These are phyloP conservation scores for Epichloe aotearoae DNA, from an alignment of 2,329 filamentous ascomycete species.

Conservation along the genomic window DNA sequence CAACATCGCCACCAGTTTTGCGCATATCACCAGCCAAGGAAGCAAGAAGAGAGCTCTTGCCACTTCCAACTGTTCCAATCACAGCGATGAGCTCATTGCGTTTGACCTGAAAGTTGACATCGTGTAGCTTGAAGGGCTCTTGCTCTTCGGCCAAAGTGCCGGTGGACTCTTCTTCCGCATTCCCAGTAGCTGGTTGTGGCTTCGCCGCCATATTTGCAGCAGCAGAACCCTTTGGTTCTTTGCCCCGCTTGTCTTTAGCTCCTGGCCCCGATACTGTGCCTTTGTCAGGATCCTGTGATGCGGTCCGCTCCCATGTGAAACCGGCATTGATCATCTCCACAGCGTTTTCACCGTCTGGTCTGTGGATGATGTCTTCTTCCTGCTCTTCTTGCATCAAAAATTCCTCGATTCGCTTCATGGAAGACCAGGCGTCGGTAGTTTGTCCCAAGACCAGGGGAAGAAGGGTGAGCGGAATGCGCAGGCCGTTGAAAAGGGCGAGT, in stretches of 20 bases:
- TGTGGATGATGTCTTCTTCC: slow-evolving; percentile 49
- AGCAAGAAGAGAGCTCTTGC: slow-evolving; percentile 80
- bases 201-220: slow-evolving; percentile 20
- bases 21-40: slow-evolving; percentile 92
- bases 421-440: slow-evolving; percentile 78
- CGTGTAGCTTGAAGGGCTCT: slow-evolving; percentile 60
- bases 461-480: slow-evolving; percentile 81
- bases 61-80: slow-evolving; percentile 81
- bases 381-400: slow-evolving; percentile 80
- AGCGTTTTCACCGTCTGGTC: slow-evolving; percentile 49
- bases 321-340: slow-evolving; percentile 58
- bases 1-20: slow-evolving; percentile 59
- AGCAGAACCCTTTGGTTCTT: slow-evolving; percentile 23
- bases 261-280: slow-evolving; percentile 19
- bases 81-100: slow-evolving; percentile 68
- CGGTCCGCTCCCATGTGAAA: slow-evolving; percentile 77
- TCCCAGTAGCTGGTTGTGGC: slow-evolving; percentile 14
- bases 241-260: slow-evolving; percentile 27
- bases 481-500: slow-evolving; percentile 80
- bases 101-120: slow-evolving; percentile 53
- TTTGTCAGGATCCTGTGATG: slow-evolving; percentile 38
- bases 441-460: slow-evolving; percentile 81
- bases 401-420: slow-evolving; percentile 72
- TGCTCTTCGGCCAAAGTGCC: slow-evolving; percentile 44
- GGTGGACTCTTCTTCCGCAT: slow-evolving; percentile 32